These are phyloP conservation scores for Glebionis coronaria DNA, from an alignment of 129 eudicot species.

Conservation along the genomic window DNA sequence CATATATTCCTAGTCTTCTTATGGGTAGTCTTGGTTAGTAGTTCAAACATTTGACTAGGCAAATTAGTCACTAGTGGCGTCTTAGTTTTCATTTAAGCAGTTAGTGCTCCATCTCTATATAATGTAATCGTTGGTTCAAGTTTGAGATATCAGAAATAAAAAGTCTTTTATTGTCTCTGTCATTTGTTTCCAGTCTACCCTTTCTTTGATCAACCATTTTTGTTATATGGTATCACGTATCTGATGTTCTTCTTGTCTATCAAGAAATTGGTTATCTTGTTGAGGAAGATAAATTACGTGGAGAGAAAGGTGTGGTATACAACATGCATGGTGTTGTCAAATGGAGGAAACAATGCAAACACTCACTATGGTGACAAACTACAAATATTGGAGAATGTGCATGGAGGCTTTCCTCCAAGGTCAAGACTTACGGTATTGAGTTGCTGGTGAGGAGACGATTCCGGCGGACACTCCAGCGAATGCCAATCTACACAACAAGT, in stretches of 20 bases:
- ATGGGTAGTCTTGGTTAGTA: too few species aligned
- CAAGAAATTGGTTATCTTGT: not conserved
- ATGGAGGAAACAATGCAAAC: not conserved
- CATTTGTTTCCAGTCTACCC: not conserved
- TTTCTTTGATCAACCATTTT: not conserved
- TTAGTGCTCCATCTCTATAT: too few species aligned
- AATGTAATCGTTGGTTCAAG: too few species aligned
- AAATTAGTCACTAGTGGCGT: too few species aligned
- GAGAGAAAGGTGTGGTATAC: not conserved
- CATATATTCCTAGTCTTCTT: too few species aligned
- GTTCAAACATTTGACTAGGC: too few species aligned
- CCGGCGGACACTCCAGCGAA: not conserved
- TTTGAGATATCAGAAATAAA: too few species aligned
- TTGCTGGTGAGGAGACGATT: constrained; percentile 10
- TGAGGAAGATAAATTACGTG: not conserved
- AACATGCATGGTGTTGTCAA: not conserved
- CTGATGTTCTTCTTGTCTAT: not conserved
- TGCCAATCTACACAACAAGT: constrained; percentile 4
- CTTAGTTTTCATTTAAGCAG: too few species aligned
- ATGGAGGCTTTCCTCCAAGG: constrained; percentile 17
- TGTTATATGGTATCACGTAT: not conserved
- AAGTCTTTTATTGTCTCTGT: not conserved
- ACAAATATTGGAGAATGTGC: constrained; percentile 17
- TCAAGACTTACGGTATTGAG: constrained; percentile 7
- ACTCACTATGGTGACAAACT: constrained; percentile 1